These are phyloP conservation scores for Aspergillus vadensis DNA, from an alignment of 2,329 filamentous ascomycete genomes.

Conservation along the genomic window DNA sequence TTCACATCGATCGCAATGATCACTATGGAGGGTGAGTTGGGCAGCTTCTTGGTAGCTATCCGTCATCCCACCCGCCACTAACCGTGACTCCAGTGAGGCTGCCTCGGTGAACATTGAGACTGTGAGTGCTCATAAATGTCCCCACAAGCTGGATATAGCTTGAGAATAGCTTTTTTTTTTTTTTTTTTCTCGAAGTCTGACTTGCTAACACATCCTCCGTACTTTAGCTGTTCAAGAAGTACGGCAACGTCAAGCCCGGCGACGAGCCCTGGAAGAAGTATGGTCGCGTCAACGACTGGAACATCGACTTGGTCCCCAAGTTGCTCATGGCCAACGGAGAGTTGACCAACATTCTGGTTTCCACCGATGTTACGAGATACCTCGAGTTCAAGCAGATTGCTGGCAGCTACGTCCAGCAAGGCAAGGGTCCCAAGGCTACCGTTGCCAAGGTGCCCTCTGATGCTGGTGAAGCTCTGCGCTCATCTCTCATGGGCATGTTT, in stretches of 20 bases:
- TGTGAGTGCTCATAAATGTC: conserved; percentile 53
- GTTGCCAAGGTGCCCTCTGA: conserved; percentile 97
- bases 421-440: conserved; percentile 76
- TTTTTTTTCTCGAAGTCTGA: conserved; percentile 14
- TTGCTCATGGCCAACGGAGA: conserved; percentile 98
- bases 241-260: conserved; percentile 75
- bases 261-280: conserved; percentile 98
- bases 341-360: conserved; percentile 96
- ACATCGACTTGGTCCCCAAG: conserved; percentile 98
- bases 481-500: conserved; percentile 93
- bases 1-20: conserved; percentile 98
- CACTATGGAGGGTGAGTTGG: conserved; percentile 89
- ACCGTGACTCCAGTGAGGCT: conserved; percentile 67
- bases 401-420: conserved; percentile 95
- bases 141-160: not conserved
- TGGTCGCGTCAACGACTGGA: conserved; percentile 96
- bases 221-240: conserved; percentile 90
- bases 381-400: conserved; percentile 94
- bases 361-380: conserved; percentile 86
- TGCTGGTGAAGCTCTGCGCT: conserved; percentile 84
- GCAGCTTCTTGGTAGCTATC: conserved; percentile 20
- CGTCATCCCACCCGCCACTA: conserved; percentile 22
- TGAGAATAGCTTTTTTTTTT: conserved; percentile 10
- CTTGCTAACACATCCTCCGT: conserved; percentile 28
- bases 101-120: conserved; percentile 96